A percentile compares a stretch with the other conserved stretches of the same genome.
Conservation (phyloP, 2,329 filamentous ascomycete genomes). For the Alternaria conjuncta region DNA sequence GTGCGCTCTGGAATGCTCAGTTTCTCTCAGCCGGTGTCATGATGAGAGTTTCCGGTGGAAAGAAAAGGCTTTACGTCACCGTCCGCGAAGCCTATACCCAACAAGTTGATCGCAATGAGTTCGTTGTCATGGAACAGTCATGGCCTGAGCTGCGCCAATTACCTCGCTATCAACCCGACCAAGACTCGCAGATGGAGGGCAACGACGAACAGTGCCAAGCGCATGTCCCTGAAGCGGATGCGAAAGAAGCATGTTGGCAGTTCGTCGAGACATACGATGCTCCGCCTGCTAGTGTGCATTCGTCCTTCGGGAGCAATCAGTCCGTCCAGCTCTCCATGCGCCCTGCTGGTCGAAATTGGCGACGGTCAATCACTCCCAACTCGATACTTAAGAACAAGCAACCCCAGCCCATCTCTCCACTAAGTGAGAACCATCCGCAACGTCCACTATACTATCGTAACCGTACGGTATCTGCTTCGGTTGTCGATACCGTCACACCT, state of each 20-base stretch:
- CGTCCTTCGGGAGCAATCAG: conserved; percentile 52
- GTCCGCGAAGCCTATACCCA: conserved; percentile 78
- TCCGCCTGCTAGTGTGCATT: conserved; percentile 52
- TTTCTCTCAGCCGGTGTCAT: conserved; percentile 74
- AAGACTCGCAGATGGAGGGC: conserved; percentile 39
- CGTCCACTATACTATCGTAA: conserved; percentile 33
- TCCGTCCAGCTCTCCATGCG: conserved; percentile 42
- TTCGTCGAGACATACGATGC: conserved; percentile 71
- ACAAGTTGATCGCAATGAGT: conserved; percentile 50
- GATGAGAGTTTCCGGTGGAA: conserved; percentile 69
- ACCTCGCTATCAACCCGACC: conserved; percentile 61
- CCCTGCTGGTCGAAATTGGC: conserved; percentile 44
- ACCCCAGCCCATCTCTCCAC: conserved; percentile 43
- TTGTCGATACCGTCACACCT: conserved; percentile 27
- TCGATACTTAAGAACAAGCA: conserved; percentile 42
- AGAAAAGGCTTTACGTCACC: conserved; percentile 75
- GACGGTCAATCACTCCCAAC: conserved; percentile 42
- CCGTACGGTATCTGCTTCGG: conserved; percentile 39
- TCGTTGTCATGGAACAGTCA: conserved; percentile 32
- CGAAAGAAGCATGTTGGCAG: conserved; percentile 70
- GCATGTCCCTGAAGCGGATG: conserved; percentile 66
- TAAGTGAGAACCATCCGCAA: conserved; percentile 41
- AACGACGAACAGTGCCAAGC: conserved; percentile 46
- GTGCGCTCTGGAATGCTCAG: conserved; percentile 72
- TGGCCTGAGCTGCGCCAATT: conserved; percentile 74